Conservation (phyloP, 106 monocot species). For the Ottelia alismoides region DNA sequence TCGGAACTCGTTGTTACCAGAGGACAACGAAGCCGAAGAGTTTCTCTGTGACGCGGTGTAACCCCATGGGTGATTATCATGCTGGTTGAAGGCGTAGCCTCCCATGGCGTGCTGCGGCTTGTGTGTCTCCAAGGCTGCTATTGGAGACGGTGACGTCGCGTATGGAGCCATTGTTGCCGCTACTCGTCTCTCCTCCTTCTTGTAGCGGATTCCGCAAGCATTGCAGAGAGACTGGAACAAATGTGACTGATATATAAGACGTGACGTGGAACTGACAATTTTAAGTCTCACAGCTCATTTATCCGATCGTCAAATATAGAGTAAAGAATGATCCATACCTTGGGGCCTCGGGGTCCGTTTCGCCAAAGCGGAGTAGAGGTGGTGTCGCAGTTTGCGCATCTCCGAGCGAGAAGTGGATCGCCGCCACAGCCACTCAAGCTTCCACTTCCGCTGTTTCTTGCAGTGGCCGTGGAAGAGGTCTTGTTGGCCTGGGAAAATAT, state of each 20-base stretch:
- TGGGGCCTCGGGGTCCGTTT: conserved; percentile 91
- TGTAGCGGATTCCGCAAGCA: conserved; percentile 93
- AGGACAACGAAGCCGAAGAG: neutral
- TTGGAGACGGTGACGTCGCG: no score
- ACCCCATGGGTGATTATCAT: conserved; percentile 11
- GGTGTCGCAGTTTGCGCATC: conserved; percentile 98
- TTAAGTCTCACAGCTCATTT: neutral
- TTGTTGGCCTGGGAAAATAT: conserved; percentile 15
- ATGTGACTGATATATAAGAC: neutral
- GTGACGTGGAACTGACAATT: neutral
- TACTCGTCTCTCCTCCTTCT: conserved; percentile 86
- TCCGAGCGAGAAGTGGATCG: conserved; percentile 44
- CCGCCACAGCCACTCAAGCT: conserved; percentile 1
- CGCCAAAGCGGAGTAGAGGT: conserved; percentile 94
- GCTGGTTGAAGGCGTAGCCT: conserved; percentile 14
- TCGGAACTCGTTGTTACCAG: neutral
- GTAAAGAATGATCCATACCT: conserved; percentile 29
- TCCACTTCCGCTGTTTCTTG: neutral
- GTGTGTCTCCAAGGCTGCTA: conserved; percentile 1
- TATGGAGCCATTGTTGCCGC: conserved; percentile 33
- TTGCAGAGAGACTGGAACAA: conserved; percentile 78
- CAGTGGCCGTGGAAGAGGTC: neutral
- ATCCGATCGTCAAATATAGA: neutral
- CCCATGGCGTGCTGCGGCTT: conserved; percentile 28
- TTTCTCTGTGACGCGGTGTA: neutral